Percentiles rank a stretch among this genome's conserved stretches.
phyloP scores from a whole-genome alignment of 345 rosid species.

The Hirschfeldia incana region DNA sequence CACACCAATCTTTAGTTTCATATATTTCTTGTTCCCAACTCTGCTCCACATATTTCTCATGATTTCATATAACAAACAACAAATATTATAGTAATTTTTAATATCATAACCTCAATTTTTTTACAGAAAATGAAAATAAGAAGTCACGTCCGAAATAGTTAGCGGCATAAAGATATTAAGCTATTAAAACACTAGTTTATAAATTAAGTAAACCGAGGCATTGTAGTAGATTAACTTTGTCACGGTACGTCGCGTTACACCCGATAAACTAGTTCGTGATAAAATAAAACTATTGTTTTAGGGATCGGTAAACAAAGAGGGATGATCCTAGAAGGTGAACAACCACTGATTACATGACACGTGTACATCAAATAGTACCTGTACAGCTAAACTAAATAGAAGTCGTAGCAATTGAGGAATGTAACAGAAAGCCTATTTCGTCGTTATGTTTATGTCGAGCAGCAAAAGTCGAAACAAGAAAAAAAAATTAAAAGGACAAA shows the following conservation, averaged over 20 bases:
- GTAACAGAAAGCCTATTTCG: slow-evolving; percentile 36
- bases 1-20: slow-evolving; percentile 26
- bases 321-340: slow-evolving; percentile 24
- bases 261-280: slow-evolving; percentile 3
- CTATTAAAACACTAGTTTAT: not conserved
- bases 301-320: slow-evolving; percentile 12
- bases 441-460: slow-evolving; percentile 19
- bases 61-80: not conserved
- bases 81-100: not conserved
- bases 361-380: slow-evolving; percentile 24
- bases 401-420: not conserved
- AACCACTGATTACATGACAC: slow-evolving; percentile 12
- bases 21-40: slow-evolving; percentile 15
- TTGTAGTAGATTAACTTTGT: slow-evolving; percentile 3
- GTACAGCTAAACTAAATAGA: slow-evolving; percentile 12
- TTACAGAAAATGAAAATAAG: not conserved
- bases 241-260: slow-evolving; percentile 41
- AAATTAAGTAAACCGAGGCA: not conserved
- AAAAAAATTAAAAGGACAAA: not conserved
- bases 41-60: slow-evolving; percentile 4
- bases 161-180: not conserved
- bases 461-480: not conserved
- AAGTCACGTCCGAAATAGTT: not conserved
- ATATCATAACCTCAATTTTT: not conserved
- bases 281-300: slow-evolving; percentile 8